Evolutionary conservation across 2,329 filamentous ascomycete genomes (phyloP), one percentile per base, ranked within the genome.

Genomic region (Hyphodiscus sp.): DNA sequence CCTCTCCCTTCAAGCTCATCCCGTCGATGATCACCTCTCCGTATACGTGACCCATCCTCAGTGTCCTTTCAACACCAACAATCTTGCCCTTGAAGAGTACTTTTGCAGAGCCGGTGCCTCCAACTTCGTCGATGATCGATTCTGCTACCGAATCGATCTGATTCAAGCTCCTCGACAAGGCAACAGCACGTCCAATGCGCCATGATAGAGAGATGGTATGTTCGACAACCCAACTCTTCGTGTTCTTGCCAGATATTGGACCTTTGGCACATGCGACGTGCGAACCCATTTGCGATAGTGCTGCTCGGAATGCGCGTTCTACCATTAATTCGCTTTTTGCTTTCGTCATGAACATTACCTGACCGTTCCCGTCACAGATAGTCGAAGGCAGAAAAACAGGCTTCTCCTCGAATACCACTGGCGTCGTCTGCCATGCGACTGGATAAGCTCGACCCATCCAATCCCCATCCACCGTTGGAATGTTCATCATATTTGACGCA

Each of bases 1-100:
- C 53, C 20, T 52, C 73, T 18, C 69, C 68, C 1, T 73, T 75
- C 20, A 44, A 9, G 20, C 49, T 48, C 29, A 43, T 44, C 11
- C 23, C 49, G 54, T 80, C 74, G 51, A 85, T 78, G 29, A 77
- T 73, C 55, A 79, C 78, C 63, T 81, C 78, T 10, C 81, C 81
- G 59, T 82, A 81, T 6, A 79, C 73, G 58, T 84, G 77, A 0
- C 81, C 80, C 61, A 76, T 78, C 55, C 74, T 74, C 45, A 83
- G 63, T 0, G 73, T 74, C 43, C 80, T 70, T 65, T 83, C 76
- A 0, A 85, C 81, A 1, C 75, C 74, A 10, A 82, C 73, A 58
- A 85, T 83, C 68, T 85, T 85, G 29, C 82, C 82, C 54, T 79
- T 76, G 70, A 78, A 84, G n/a, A 85, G 61, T 10, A 85, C 74